Conservation (phyloP, 805 yeast genomes). For the Zygosaccharomyces bailii region DNA sequence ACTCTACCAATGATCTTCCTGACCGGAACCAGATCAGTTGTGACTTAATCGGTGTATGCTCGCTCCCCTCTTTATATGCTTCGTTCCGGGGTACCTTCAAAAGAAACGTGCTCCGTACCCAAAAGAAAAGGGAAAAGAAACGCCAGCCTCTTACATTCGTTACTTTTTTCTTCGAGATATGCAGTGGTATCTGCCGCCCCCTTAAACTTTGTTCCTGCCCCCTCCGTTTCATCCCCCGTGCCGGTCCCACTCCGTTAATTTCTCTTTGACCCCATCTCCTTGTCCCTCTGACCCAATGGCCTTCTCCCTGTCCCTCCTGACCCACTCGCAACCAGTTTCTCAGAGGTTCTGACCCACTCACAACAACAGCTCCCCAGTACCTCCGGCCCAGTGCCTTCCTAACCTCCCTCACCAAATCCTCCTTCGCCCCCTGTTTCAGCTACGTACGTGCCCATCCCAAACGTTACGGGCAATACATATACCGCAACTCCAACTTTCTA, state of each 20-base stretch:
- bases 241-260: too few relatives aligned
- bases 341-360: too few relatives aligned
- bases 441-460: too few relatives aligned
- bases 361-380: too few relatives aligned
- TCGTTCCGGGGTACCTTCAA: constrained; percentile 5
- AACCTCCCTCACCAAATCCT: neutral
- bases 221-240: neutral
- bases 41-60: neutral
- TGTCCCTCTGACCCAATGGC: too few relatives aligned
- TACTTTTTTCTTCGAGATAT: constrained; percentile 2
- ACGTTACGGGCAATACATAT: too few relatives aligned
- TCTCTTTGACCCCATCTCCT: too few relatives aligned
- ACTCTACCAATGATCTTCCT: too few relatives aligned
- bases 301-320: too few relatives aligned
- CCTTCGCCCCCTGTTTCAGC: neutral
- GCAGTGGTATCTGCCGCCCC: neutral
- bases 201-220: neutral
- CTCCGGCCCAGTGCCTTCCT: neutral
- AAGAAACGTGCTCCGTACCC: constrained; percentile 1
- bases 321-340: too few relatives aligned
- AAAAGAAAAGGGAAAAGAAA: constrained; percentile 1
- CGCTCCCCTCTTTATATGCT: constrained; percentile 4
- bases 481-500: constrained; percentile 1
- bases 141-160: constrained; percentile 5
- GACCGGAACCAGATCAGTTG: neutral